A percentile compares a stretch with the other conserved stretches of the same genome.
Evolutionary conservation across 2,329 filamentous ascomycete genomes (phyloP).

Genomic region (Fusarium siculi): DNA sequence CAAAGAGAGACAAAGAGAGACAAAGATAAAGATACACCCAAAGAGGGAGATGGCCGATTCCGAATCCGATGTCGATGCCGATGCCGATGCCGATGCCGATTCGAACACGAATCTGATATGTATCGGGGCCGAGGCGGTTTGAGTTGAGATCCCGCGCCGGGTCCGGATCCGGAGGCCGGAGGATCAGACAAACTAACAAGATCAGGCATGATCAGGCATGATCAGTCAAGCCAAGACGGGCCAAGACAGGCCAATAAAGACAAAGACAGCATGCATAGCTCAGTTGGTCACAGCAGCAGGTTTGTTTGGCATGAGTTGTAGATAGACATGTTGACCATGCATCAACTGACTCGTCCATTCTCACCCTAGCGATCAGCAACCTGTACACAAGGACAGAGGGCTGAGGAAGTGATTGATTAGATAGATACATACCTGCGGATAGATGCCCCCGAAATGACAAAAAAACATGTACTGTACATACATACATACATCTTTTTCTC

Average conservation of each 20-base stretch:
- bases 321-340: not conserved
- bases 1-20: not conserved
- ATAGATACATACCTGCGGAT: not conserved
- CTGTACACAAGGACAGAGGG: not conserved
- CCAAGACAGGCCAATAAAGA: not conserved
- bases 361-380: not conserved
- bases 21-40: not conserved
- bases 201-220: not conserved
- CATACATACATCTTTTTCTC: not conserved
- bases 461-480: not conserved
- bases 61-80: not conserved
- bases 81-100: conserved; percentile 7
- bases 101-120: not conserved
- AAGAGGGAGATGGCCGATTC: not conserved
- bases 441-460: not conserved
- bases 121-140: conserved; percentile 11
- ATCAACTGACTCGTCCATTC: not conserved
- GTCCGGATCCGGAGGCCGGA: conserved; percentile 13
- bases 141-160: conserved; percentile 2
- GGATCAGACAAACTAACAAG: not conserved
- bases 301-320: not conserved
- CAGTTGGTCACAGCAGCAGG: not conserved
- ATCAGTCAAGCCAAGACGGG: not conserved
- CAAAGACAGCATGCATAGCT: not conserved
- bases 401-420: conserved; percentile 25